phyloP scores from a whole-genome alignment of 768 basidiomycete species.

The Tylopilus vinaceipallidus region DNA sequence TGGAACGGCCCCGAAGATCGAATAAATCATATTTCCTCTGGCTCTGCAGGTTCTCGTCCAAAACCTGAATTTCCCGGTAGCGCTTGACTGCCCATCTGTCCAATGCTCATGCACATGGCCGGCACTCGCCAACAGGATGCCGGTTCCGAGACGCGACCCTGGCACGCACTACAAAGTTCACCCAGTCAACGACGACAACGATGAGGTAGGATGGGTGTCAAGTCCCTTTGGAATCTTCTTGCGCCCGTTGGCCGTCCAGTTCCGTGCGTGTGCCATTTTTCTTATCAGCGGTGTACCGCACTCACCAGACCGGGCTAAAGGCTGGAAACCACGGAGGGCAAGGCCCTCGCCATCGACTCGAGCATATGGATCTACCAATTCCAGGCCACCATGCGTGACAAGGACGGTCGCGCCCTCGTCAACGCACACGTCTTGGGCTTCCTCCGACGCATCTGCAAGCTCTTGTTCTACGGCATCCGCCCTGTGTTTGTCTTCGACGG shows the following conservation, averaged over 20 bases:
- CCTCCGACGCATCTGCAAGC: slow-evolving; percentile 85
- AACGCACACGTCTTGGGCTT: slow-evolving; percentile 96
- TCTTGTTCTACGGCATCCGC: slow-evolving; percentile 95
- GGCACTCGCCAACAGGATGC: too few relatives aligned
- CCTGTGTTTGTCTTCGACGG: slow-evolving; percentile 99
- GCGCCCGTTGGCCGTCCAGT: slow-evolving; percentile 93
- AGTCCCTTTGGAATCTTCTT: slow-evolving; percentile 91
- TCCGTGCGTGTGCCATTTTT: slow-evolving; percentile 51
- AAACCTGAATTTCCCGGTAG: too few relatives aligned
- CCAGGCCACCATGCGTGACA: slow-evolving; percentile 98
- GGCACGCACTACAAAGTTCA: too few relatives aligned
- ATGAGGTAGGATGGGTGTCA: slow-evolving; percentile 77
- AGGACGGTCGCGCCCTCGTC: slow-evolving; percentile 84
- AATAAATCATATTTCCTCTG: too few relatives aligned
- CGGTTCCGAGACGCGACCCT: slow-evolving; percentile 7
- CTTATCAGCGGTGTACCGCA: neutral
- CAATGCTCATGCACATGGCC: too few relatives aligned
- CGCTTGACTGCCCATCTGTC: too few relatives aligned
- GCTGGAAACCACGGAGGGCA: slow-evolving; percentile 94
- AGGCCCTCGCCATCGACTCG: slow-evolving; percentile 94
- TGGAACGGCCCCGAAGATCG: too few relatives aligned
- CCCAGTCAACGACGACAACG: too few relatives aligned
- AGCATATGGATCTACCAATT: slow-evolving; percentile 99
- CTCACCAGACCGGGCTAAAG: slow-evolving; percentile 38
- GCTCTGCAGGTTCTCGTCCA: too few relatives aligned